Conservation (phyloP, 2,329 filamentous ascomycete species). For the Aspergillus pseudoterreus region DNA sequence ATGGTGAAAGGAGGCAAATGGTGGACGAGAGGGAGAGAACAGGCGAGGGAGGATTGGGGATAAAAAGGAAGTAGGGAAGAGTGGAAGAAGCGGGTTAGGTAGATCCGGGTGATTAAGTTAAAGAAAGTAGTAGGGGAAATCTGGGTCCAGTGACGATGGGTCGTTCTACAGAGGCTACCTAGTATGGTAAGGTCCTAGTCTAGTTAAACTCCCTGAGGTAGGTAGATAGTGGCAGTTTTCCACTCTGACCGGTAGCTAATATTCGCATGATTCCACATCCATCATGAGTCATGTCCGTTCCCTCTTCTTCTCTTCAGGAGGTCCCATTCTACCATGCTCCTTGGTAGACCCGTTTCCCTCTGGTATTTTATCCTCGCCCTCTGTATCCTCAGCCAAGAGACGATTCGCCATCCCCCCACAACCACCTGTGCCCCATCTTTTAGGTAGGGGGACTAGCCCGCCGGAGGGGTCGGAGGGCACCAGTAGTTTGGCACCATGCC, state of each 20-base stretch:
- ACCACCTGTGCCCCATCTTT: background rate
- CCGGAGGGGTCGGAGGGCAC: background rate
- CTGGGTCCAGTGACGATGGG: background rate
- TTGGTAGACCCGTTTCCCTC: no score
- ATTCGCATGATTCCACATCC: no score
- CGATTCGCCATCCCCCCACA: background rate
- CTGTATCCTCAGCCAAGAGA: no score
- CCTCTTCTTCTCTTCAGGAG: no score
- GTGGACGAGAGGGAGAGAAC: background rate
- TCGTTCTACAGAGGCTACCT: no score
- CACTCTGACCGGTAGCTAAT: no score
- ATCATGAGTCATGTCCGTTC: no score
- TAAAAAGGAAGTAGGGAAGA: conserved; percentile 1
- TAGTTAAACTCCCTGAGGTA: no score
- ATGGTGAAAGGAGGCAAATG: conserved; percentile 10
- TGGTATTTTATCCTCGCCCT: no score
- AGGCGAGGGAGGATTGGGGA: background rate
- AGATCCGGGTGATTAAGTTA: background rate
- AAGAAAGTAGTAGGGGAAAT: background rate
- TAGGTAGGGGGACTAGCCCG: background rate
- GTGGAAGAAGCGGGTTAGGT: background rate
- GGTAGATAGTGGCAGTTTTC: no score
- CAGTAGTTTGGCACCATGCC: background rate
- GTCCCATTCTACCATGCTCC: no score
- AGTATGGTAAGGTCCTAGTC: no score